A percentile compares a stretch with the other conserved stretches of the same genome.
These are phyloP conservation scores for Flaveria floridana DNA, from an alignment of 140 eudicot species.

Conservation along the genomic window DNA sequence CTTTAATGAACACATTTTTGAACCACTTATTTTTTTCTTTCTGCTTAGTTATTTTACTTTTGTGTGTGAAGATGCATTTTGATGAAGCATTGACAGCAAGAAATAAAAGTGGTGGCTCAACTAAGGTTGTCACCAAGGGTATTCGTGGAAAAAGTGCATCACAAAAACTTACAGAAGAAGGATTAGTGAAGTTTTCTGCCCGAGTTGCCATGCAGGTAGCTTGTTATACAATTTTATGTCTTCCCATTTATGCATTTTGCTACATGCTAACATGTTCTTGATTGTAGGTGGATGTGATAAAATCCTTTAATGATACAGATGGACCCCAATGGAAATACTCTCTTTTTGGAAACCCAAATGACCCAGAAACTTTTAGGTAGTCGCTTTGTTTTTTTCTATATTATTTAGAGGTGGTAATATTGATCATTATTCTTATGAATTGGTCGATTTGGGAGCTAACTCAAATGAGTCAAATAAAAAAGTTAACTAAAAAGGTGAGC, in stretches of 20 bases:
- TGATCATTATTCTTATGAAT: neutral
- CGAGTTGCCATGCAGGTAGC: constrained; percentile 88
- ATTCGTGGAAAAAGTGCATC: constrained; percentile 81
- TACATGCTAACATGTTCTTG: constrained; percentile 22
- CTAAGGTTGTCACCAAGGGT: constrained; percentile 77
- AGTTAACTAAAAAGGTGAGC: neutral
- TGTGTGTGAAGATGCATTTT: constrained; percentile 71
- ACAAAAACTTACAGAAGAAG: constrained; percentile 90
- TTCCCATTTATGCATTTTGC: constrained; percentile 6
- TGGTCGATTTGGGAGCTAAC: neutral
- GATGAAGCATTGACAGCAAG: constrained; percentile 87
- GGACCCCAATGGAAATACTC: constrained; percentile 97
- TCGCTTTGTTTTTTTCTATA: neutral
- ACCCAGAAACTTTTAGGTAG: constrained; percentile 86
- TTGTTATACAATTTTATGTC: neutral
- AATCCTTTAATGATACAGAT: constrained; percentile 76
- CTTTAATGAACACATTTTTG: neutral
- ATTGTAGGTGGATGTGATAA: constrained; percentile 78
- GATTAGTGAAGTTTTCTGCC: constrained; percentile 85
- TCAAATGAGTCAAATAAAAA: neutral
- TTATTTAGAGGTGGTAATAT: neutral
- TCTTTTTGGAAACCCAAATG: constrained; percentile 93
- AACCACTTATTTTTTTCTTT: neutral
- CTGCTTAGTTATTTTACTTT: constrained; percentile 21
- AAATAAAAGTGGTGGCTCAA: constrained; percentile 62